A percentile compares a stretch with the other conserved stretches of the same genome.
Evolutionary conservation across 2,329 filamentous ascomycete genomes (phyloP).

Genomic region (Talaromyces pinophilus): DNA sequence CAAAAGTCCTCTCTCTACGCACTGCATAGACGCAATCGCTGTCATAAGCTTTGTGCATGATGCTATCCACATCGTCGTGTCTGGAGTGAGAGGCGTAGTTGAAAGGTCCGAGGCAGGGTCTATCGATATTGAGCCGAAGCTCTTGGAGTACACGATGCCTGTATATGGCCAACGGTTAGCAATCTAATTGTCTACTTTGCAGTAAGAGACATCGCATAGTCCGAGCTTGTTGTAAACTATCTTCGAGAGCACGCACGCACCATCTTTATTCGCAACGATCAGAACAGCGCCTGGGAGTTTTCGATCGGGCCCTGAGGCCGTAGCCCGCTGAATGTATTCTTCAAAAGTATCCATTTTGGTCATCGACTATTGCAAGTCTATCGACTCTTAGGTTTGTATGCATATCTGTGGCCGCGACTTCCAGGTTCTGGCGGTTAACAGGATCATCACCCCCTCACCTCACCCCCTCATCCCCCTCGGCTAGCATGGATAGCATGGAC

Average conservation of each 20-base stretch:
- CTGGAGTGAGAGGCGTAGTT: slow-evolving; percentile 2
- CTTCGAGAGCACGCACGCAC: not conserved
- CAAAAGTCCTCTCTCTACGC: slow-evolving; percentile 13
- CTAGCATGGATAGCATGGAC: not conserved
- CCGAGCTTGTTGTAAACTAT: not conserved
- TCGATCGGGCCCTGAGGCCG: slow-evolving; percentile 10
- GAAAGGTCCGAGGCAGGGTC: slow-evolving; percentile 1
- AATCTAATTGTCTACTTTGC: not conserved
- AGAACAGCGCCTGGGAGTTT: slow-evolving; percentile 13
- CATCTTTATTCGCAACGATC: slow-evolving; percentile 14
- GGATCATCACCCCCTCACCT: not conserved
- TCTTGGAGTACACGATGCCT: slow-evolving; percentile 16
- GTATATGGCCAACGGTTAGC: not conserved
- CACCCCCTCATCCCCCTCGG: not conserved
- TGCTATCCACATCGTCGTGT: slow-evolving; percentile 11
- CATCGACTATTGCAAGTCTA: not conserved
- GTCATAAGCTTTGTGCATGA: slow-evolving; percentile 9
- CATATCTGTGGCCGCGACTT: not conserved
- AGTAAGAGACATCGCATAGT: not conserved
- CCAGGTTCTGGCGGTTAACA: not conserved
- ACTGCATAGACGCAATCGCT: not conserved
- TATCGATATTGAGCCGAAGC: slow-evolving; percentile 17
- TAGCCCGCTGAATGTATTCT: slow-evolving; percentile 11
- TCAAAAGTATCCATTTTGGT: slow-evolving; percentile 15
- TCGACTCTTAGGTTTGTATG: not conserved